A percentile compares a stretch with the other conserved stretches of the same genome.
These are phyloP conservation scores for Solanum acaule DNA, from an alignment of 257 asterid genomes.

Conservation along the genomic window DNA sequence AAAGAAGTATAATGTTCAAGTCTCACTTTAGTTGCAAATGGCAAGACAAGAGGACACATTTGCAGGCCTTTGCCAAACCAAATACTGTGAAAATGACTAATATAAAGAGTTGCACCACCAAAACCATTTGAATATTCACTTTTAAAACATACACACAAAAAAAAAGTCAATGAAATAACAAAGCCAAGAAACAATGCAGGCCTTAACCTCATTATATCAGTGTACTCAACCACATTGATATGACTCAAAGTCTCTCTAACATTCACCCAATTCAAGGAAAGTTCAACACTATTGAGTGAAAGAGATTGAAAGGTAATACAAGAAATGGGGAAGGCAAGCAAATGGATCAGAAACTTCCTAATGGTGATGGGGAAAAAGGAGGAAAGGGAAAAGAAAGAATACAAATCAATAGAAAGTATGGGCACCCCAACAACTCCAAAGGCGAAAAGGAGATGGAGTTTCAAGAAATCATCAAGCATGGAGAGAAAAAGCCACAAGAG, in stretches of 20 bases:
- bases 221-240: neutral
- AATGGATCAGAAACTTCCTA: constrained; percentile 60
- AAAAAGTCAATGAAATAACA: neutral
- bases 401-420: constrained; percentile 11
- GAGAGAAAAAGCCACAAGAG: constrained; percentile 14
- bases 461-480: constrained; percentile 30
- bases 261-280: neutral
- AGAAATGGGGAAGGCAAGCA: constrained; percentile 61
- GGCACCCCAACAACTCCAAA: constrained; percentile 20
- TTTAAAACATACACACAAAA: neutral
- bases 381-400: constrained; percentile 28
- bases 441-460: constrained; percentile 66
- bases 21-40: constrained; percentile 45
- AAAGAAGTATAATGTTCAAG: neutral
- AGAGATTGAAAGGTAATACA: neutral
- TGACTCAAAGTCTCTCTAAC: neutral
- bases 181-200: neutral
- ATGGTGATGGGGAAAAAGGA: constrained; percentile 53
- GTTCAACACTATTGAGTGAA: neutral
- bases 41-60: constrained; percentile 24
- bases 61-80: constrained; percentile 39
- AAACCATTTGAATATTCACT: neutral
- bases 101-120: neutral
- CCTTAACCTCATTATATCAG: neutral
- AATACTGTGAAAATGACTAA: neutral